These are phyloP conservation scores for Cercospora nicotianae DNA, from an alignment of 2,329 filamentous ascomycete genomes.

Conservation along the genomic window DNA sequence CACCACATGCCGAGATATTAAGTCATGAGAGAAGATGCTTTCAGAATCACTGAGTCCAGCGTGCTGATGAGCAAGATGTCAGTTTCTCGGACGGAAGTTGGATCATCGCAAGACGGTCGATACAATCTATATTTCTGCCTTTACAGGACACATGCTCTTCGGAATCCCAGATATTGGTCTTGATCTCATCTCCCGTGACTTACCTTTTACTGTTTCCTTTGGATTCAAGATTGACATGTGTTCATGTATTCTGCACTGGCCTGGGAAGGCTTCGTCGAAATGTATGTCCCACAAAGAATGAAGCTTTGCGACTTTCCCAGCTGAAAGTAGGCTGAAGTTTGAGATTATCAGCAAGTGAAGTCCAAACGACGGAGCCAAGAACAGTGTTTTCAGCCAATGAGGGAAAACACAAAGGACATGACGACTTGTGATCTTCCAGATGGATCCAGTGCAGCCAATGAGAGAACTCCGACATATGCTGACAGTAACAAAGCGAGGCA, in stretches of 20 bases:
- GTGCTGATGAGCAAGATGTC: neutral
- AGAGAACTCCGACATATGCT: neutral
- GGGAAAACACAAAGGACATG: neutral
- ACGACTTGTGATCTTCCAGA: neutral
- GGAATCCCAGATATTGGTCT: too few species aligned
- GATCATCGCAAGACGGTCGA: neutral
- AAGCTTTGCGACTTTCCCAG: neutral
- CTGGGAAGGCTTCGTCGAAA: too few species aligned
- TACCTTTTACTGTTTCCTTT: too few species aligned
- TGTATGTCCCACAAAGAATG: too few species aligned
- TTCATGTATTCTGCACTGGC: too few species aligned
- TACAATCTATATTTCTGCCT: neutral
- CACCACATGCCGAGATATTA: too few species aligned
- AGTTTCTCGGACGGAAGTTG: neutral
- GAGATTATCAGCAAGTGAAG: neutral
- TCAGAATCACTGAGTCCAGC: neutral
- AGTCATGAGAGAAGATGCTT: neutral
- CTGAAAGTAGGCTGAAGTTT: neutral
- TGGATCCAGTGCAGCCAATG: constrained; percentile 1
- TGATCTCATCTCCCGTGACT: too few species aligned
- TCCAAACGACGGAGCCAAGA: neutral
- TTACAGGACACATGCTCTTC: too few species aligned
- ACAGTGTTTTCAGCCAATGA: neutral
- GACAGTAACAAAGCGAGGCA: neutral
- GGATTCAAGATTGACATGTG: too few species aligned